phyloP scores from a whole-genome alignment of 371 early-diverging fungal genomes.

The Massospora cicadina region DNA sequence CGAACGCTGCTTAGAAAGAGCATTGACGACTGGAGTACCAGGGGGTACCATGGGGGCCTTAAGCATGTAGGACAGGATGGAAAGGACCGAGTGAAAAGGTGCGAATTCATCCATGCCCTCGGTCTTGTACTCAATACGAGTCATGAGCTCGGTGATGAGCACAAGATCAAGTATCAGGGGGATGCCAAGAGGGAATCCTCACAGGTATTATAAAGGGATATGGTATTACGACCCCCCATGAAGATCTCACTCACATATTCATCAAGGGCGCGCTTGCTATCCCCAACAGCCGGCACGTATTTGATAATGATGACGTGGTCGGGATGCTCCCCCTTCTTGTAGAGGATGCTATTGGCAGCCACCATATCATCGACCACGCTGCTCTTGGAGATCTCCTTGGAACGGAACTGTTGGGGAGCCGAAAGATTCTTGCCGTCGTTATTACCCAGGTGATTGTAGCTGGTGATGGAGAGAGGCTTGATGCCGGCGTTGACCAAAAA shows the following conservation, averaged over 20 bases:
- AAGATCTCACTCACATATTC: constrained; percentile 95
- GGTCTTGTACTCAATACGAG: constrained; percentile 74
- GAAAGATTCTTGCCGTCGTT: constrained; percentile 96
- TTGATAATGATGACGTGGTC: constrained; percentile 96
- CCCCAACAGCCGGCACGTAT: constrained; percentile 91
- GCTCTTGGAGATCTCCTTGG: constrained; percentile 94
- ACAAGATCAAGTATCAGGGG: constrained; percentile 85
- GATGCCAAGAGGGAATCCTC: constrained; percentile 94
- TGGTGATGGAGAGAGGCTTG: constrained; percentile 90
- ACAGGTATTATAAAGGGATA: constrained; percentile 92
- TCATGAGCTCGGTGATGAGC: constrained; percentile 86
- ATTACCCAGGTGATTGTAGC: constrained; percentile 97
- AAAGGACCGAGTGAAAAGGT: constrained; percentile 84
- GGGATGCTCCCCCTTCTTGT: constrained; percentile 75
- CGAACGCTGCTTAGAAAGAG: constrained; percentile 78
- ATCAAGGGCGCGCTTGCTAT: constrained; percentile 93
- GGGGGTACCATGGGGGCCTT: constrained; percentile 84
- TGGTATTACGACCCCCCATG: constrained; percentile 92
- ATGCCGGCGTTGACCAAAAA: constrained; percentile 95
- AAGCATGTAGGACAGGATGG: constrained; percentile 73
- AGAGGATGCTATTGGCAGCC: constrained; percentile 74
- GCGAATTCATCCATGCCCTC: constrained; percentile 42
- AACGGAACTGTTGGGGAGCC: constrained; percentile 89
- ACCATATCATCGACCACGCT: constrained; percentile 98
- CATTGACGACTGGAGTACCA: constrained; percentile 87